Evolutionary conservation across 2,329 filamentous ascomycete genomes (phyloP).

Genomic region (Trichoderma afroharzianum): DNA sequence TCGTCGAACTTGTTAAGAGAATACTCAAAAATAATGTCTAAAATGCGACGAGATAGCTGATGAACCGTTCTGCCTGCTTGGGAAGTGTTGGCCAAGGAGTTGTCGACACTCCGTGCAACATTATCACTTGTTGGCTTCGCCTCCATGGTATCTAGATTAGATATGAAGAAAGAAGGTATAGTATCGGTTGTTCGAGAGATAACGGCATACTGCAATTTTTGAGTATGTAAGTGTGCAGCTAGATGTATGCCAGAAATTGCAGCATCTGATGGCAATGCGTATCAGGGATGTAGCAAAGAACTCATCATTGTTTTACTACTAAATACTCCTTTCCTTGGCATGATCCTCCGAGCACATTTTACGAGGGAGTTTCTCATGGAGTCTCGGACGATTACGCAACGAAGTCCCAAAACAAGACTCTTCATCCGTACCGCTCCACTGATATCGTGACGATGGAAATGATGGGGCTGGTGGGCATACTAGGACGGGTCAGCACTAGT

Average conservation of each 20-base stretch:
- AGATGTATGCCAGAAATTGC: not conserved
- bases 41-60: conserved; percentile 18
- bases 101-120: not conserved
- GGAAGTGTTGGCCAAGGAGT: not conserved
- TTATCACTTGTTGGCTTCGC: not conserved
- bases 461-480: not conserved
- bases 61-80: not conserved
- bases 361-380: not conserved
- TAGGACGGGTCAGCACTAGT: not conserved
- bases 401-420: not conserved
- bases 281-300: not conserved
- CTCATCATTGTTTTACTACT: not conserved
- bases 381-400: not conserved
- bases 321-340: not conserved
- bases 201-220: not conserved
- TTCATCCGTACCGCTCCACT: not conserved
- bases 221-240: not conserved
- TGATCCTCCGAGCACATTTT: not conserved
- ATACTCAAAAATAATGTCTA: conserved; percentile 28
- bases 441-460: not conserved
- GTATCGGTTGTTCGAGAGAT: not conserved
- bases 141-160: not conserved
- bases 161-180: not conserved
- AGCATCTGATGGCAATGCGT: not conserved
- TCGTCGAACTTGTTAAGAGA: conserved; percentile 28